phyloP scores from a whole-genome alignment of 805 yeast genomes.

The Trichomonascus vanleenenianus region DNA sequence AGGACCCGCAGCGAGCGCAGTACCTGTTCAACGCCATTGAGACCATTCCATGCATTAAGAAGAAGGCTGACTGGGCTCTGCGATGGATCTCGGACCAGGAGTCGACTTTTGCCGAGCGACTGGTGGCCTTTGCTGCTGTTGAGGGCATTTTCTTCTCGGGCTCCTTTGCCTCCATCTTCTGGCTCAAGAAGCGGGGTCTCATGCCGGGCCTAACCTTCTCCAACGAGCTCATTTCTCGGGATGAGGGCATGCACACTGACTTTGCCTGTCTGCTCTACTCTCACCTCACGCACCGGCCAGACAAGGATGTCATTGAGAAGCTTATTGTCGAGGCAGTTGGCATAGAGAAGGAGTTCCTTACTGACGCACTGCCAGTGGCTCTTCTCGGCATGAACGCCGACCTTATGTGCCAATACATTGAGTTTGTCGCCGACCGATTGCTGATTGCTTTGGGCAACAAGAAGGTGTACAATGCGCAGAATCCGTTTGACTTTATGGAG shows the following conservation, averaged over 20 bases:
- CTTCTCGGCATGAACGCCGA: conserved; percentile 90
- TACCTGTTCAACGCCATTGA: conserved; percentile 92
- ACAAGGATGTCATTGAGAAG: conserved; percentile 64
- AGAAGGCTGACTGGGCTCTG: conserved; percentile 98
- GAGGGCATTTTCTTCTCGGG: conserved; percentile 99
- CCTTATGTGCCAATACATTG: conserved; percentile 96
- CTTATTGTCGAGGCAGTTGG: conserved; percentile 92
- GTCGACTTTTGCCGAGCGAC: conserved; percentile 89
- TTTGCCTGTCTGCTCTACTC: conserved; percentile 94
- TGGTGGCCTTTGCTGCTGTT: conserved; percentile 97
- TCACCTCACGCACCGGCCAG: conserved; percentile 86
- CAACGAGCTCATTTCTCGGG: conserved; percentile 94
- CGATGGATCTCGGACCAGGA: conserved; percentile 90
- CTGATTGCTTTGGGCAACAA: conserved; percentile 85
- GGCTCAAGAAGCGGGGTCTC: conserved; percentile 98
- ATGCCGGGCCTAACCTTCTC: conserved; percentile 99
- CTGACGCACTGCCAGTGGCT: conserved; percentile 90
- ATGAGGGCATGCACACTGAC: conserved; percentile 98
- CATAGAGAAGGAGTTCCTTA: conserved; percentile 89
- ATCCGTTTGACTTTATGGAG: conserved; percentile 99
- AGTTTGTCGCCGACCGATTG: conserved; percentile 94
- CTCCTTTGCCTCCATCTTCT: conserved; percentile 95
- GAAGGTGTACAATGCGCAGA: conserved; percentile 77
- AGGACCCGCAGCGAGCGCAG: conserved; percentile 90
- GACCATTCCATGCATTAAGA: conserved; percentile 90